A percentile compares a stretch with the other conserved stretches of the same genome.
These are phyloP conservation scores for Papiliotrema terrestris DNA, from an alignment of 1,284 basidiomycete species.

Conservation along the genomic window DNA sequence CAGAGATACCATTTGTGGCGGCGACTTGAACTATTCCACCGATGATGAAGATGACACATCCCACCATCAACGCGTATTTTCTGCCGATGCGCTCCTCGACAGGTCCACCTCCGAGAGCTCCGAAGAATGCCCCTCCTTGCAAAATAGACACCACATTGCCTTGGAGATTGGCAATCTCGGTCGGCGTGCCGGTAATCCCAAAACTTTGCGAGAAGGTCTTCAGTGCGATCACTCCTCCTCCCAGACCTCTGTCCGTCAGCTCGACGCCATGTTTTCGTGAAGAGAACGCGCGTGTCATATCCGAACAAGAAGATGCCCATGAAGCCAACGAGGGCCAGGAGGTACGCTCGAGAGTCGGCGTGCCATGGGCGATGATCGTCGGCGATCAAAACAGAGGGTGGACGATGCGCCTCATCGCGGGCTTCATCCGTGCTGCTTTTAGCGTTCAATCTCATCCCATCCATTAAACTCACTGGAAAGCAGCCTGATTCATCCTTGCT, in stretches of 20 bases:
- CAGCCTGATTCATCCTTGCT: no score
- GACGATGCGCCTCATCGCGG: not conserved
- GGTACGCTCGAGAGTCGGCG: constrained; percentile 31
- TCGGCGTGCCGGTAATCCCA: constrained; percentile 54
- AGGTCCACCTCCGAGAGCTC: constrained; percentile 60
- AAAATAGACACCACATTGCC: constrained; percentile 67
- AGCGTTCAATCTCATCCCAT: not conserved
- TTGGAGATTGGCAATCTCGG: constrained; percentile 29
- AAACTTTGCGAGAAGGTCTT: constrained; percentile 62
- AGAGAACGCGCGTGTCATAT: constrained; percentile 65
- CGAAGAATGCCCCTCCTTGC: constrained; percentile 73
- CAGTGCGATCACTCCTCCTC: constrained; percentile 54
- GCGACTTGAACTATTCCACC: constrained; percentile 60
- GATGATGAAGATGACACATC: constrained; percentile 60
- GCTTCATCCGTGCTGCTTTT: not conserved
- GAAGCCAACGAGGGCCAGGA: constrained; percentile 67
- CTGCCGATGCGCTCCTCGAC: constrained; percentile 37
- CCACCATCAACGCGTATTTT: constrained; percentile 56
- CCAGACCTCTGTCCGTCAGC: constrained; percentile 18
- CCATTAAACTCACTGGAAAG: not conserved
- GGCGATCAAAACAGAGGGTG: not conserved
- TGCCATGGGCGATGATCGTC: constrained; percentile 23
- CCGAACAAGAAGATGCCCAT: constrained; percentile 77
- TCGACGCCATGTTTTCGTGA: constrained; percentile 55
- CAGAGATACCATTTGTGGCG: constrained; percentile 15